These are phyloP conservation scores for Intubia oerlemansii DNA, from an alignment of 2,329 filamentous ascomycete species.

Conservation along the genomic window DNA sequence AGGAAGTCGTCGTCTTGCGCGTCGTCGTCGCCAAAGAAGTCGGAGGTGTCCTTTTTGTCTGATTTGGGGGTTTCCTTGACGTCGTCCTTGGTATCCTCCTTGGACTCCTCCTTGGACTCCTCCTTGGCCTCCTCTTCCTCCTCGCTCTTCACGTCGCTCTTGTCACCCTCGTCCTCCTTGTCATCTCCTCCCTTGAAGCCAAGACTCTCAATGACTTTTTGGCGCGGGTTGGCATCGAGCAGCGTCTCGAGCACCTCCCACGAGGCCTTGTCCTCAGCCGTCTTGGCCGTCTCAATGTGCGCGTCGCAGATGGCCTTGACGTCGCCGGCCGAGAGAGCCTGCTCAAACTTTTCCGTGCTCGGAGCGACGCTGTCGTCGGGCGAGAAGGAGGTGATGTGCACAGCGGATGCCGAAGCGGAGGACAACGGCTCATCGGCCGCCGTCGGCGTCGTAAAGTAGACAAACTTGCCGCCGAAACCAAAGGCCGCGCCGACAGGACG, in stretches of 20 bases:
- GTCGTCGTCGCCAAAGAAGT: slow-evolving; percentile 63
- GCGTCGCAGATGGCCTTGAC: slow-evolving; percentile 59
- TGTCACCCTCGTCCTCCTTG: background rate
- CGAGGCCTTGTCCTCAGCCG: slow-evolving; percentile 83
- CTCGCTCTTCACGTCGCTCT: background rate
- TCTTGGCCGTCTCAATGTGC: slow-evolving; percentile 52
- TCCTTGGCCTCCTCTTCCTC: too few species aligned
- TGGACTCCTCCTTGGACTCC: too few species aligned
- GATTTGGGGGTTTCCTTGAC: slow-evolving; percentile 15
- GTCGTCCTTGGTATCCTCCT: slow-evolving; percentile 27
- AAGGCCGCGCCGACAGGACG: slow-evolving; percentile 73
- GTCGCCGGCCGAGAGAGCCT: slow-evolving; percentile 57
- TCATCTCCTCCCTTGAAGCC: slow-evolving; percentile 52
- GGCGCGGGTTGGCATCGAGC: slow-evolving; percentile 65
- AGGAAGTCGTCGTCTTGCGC: slow-evolving; percentile 81
- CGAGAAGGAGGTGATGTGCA: slow-evolving; percentile 73
- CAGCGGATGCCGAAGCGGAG: slow-evolving; percentile 49
- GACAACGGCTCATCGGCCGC: slow-evolving; percentile 39
- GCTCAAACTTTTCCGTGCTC: slow-evolving; percentile 72
- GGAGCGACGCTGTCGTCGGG: slow-evolving; percentile 71
- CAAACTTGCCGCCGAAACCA: slow-evolving; percentile 84
- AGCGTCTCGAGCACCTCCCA: slow-evolving; percentile 90
- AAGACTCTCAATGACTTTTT: slow-evolving; percentile 69
- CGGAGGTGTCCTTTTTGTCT: slow-evolving; percentile 37
- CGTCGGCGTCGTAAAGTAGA: slow-evolving; percentile 44